phyloP scores from a whole-genome alignment of 2,329 filamentous ascomycete genomes.

The Phaeosphaeria sp. region DNA sequence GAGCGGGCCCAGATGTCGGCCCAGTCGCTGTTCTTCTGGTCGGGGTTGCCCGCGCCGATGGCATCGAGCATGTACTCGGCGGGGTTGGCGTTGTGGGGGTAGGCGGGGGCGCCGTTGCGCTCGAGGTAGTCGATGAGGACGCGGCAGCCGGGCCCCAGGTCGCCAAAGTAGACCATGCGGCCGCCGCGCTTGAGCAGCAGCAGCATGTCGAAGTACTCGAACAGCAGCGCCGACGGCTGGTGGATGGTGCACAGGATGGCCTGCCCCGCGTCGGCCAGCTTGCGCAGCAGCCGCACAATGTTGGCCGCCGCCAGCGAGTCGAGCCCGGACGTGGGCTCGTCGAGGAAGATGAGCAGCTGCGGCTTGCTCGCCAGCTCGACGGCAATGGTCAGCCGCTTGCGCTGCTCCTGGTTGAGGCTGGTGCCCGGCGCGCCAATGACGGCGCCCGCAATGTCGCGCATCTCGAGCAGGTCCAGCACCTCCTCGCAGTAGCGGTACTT shows the following conservation, averaged over 20 bases:
- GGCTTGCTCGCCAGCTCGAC: slow-evolving; percentile 63
- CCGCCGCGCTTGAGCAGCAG: slow-evolving; percentile 76
- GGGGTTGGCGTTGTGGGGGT: slow-evolving; percentile 71
- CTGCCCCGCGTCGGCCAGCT: slow-evolving; percentile 2
- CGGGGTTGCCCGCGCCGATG: slow-evolving; percentile 20
- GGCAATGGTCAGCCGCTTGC: slow-evolving; percentile 66
- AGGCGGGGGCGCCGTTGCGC: slow-evolving; percentile 67
- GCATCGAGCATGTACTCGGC: slow-evolving; percentile 76
- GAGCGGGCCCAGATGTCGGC: not conserved
- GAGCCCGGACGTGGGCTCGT: slow-evolving; percentile 75
- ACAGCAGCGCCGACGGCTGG: slow-evolving; percentile 71
- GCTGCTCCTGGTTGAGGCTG: slow-evolving; percentile 66
- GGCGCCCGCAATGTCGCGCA: slow-evolving; percentile 65
- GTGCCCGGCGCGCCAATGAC: slow-evolving; percentile 62
- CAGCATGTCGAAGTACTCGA: slow-evolving; percentile 83
- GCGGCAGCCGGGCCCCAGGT: slow-evolving; percentile 71
- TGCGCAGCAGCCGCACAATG: slow-evolving; percentile 1
- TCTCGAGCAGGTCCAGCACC: slow-evolving; percentile 63
- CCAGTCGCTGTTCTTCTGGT: not conserved
- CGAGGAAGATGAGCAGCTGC: slow-evolving; percentile 72
- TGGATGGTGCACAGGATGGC: slow-evolving; percentile 6
- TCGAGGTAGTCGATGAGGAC: slow-evolving; percentile 75
- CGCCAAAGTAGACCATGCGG: slow-evolving; percentile 78
- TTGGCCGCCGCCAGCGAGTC: slow-evolving; percentile 69
- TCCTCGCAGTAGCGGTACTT: slow-evolving; percentile 67